These are phyloP conservation scores for Citeromyces matritensis DNA, from an alignment of 805 yeast species.

Conservation along the genomic window DNA sequence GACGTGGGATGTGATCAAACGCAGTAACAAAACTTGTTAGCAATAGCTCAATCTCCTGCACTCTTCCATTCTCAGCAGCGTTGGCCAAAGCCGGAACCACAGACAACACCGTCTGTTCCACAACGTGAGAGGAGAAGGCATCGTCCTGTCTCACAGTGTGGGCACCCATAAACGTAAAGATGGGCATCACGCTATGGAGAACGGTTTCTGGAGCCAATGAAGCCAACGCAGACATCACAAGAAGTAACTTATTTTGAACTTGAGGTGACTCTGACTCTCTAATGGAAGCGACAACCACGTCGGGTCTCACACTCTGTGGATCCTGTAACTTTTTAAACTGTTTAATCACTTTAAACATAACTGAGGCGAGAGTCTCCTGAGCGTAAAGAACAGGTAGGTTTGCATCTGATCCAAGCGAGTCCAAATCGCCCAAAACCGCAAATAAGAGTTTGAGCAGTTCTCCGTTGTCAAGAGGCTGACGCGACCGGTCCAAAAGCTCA, in stretches of 20 bases:
- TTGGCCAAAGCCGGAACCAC: conserved; percentile 81
- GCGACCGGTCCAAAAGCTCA: conserved; percentile 53
- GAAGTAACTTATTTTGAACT: conserved; percentile 75
- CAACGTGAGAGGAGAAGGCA: conserved; percentile 83
- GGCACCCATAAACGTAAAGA: conserved; percentile 98
- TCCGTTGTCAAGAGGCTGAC: conserved; percentile 11
- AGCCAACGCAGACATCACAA: conserved; percentile 81
- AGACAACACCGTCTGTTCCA: conserved; percentile 78
- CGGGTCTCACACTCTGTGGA: conserved; percentile 66
- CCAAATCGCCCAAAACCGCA: conserved; percentile 56
- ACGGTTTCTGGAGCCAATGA: conserved; percentile 81
- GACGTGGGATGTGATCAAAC: conserved; percentile 90
- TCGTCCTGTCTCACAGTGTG: conserved; percentile 95
- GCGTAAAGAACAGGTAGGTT: conserved; percentile 82
- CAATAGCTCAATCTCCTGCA: conserved; percentile 68
- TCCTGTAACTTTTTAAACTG: conserved; percentile 30
- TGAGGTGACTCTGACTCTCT: conserved; percentile 86
- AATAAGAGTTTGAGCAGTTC: conserved; percentile 27
- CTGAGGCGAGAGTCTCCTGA: conserved; percentile 79
- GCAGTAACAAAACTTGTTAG: conserved; percentile 88
- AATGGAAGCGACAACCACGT: conserved; percentile 79
- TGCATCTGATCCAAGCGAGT: conserved; percentile 81
- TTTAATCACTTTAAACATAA: conserved; percentile 60
- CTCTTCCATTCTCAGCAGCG: conserved; percentile 24
- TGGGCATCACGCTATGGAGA: conserved; percentile 97